These are phyloP conservation scores for Cryptococcus hybrid DNA, from an alignment of 1,284 basidiomycete genomes.

Conservation along the genomic window DNA sequence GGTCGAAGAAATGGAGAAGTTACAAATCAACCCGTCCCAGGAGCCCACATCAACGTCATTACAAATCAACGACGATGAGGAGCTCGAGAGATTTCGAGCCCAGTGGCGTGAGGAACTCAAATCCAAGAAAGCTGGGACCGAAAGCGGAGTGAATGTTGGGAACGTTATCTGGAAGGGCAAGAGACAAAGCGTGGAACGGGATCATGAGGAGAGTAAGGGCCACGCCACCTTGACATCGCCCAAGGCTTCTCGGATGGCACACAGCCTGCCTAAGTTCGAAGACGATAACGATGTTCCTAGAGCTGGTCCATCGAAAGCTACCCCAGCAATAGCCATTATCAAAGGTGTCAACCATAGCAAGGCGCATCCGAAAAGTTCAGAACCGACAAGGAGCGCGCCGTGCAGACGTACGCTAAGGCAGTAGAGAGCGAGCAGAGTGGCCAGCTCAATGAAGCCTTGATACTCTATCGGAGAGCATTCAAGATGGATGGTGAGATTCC, in stretches of 20 bases:
- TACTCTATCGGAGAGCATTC: slow-evolving; percentile 74
- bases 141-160: slow-evolving; percentile 7
- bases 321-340: background rate
- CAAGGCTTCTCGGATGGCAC: background rate
- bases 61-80: slow-evolving; percentile 47
- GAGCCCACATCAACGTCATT: background rate
- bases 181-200: slow-evolving; percentile 37
- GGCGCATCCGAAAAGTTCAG: slow-evolving; percentile 5
- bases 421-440: slow-evolving; percentile 69
- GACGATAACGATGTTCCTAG: background rate
- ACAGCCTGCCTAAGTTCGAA: background rate
- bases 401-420: slow-evolving; percentile 67
- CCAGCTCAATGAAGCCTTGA: slow-evolving; percentile 68
- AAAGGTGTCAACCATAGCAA: background rate
- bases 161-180: slow-evolving; percentile 26
- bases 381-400: slow-evolving; percentile 51
- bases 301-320: background rate
- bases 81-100: slow-evolving; percentile 66
- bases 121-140: slow-evolving; percentile 27
- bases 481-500: slow-evolving; percentile 57
- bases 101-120: slow-evolving; percentile 69
- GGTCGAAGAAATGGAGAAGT: background rate
- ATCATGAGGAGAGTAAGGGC: background rate
- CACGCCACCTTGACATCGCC: background rate
- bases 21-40: background rate